Evolutionary conservation across 495 filamentous ascomycete genomes (phyloP), one percentile per base, ranked within the genome.

Genomic region (Alectoria sarmentosa): DNA sequence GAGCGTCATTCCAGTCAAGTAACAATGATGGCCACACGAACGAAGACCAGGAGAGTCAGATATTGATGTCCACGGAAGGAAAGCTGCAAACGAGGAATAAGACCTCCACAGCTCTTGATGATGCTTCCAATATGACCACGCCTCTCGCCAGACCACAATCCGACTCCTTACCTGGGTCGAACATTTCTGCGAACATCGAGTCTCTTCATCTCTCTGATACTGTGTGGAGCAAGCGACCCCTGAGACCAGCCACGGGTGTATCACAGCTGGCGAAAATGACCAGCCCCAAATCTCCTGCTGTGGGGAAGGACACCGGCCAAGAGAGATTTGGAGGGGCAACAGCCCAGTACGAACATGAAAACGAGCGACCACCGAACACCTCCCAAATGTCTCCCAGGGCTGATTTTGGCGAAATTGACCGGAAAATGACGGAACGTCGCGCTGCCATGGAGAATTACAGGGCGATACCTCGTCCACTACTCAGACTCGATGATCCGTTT

Each of bases 71-170:
- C 38, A 56, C 28, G 19, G 41, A 44, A 17, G 73, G 46, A 74
- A 66, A 67, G 61, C 62, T 49, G 79, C 74, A 61, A 76, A 72
- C 65, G 77, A 75, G 72, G 75, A 70, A 34, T 26, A 42, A 28
- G 37, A 30, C 41, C 11, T 41, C 62, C 11, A 34, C 23, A 26
- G 44, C 52, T 52, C 30, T 82, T 19, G 88, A 90, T 59, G 89
- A 83, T 73, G 86, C 85, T 46, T 94, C 90, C 1, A 91, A 88
- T 64, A 83, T 90, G 70, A 82, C 88, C 17, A 96, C 91, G 0
- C 91, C 91, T 1, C 77, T 93, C 49, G 90, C 85, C 8, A 82
- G 84, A 32, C 90, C 90, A 8, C 75, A 88, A 44, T 77, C 80
- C 5, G 84, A 85, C 60, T 77, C 77, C 14, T 72, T 73, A 2